phyloP scores from a whole-genome alignment of 768 basidiomycete species.

The Xerocomus potaroensis region DNA sequence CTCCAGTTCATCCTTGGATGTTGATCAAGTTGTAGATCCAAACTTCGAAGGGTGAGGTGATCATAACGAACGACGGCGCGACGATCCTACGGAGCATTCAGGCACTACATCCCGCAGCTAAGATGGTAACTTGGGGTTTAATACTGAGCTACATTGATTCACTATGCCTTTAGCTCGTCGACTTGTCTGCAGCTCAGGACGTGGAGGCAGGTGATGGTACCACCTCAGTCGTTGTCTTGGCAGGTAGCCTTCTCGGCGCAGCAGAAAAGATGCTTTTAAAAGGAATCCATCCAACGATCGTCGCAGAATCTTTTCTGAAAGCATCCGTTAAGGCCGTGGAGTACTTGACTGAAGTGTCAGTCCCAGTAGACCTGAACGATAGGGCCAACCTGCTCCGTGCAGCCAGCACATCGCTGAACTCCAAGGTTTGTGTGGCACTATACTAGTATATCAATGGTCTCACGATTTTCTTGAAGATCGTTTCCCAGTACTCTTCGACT shows the following conservation, averaged over 20 bases:
- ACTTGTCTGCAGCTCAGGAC: slow-evolving; percentile 96
- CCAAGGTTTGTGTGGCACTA: slow-evolving; percentile 58
- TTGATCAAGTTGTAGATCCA: slow-evolving; percentile 62
- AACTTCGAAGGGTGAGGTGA: slow-evolving; percentile 93
- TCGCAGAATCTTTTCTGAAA: slow-evolving; percentile 92
- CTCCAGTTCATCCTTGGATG: slow-evolving; percentile 6
- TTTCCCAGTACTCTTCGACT: slow-evolving; percentile 97
- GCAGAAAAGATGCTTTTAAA: slow-evolving; percentile 96
- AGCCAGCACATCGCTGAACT: slow-evolving; percentile 93
- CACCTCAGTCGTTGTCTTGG: slow-evolving; percentile 94
- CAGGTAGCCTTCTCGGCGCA: slow-evolving; percentile 87
- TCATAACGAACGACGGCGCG: slow-evolving; percentile 98
- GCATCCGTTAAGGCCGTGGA: slow-evolving; percentile 93
- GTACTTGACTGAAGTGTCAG: slow-evolving; percentile 87
- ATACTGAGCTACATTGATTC: not conserved
- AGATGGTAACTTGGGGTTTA: slow-evolving; percentile 64
- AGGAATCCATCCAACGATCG: slow-evolving; percentile 96
- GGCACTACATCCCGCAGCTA: slow-evolving; percentile 95
- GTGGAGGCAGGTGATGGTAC: slow-evolving; percentile 98
- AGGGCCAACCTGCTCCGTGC: slow-evolving; percentile 81
- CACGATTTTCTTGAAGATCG: slow-evolving; percentile 57
- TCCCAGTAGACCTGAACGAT: slow-evolving; percentile 88
- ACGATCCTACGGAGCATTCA: slow-evolving; percentile 96
- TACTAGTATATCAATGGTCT: slow-evolving; percentile 4
- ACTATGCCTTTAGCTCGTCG: slow-evolving; percentile 67